Conservation (phyloP, 202 grass and related monocot species). For the Bolboschoenoplectus hybrid region DNA sequence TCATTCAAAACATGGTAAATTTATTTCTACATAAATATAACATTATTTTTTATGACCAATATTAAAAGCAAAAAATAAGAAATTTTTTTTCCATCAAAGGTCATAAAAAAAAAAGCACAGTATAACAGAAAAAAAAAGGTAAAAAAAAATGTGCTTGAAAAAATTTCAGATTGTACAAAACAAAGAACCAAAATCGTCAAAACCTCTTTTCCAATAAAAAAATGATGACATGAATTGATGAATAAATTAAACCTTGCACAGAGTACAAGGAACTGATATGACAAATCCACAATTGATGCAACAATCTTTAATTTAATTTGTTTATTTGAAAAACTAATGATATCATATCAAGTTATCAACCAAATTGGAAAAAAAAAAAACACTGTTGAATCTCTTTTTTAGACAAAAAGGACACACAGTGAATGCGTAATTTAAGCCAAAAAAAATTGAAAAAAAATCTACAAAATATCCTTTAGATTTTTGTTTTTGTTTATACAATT, state of each 20-base stretch:
- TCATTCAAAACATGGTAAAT: neutral
- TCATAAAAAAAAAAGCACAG: neutral
- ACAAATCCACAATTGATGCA: constrained; percentile 13
- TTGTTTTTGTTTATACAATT: neutral
- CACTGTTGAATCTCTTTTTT: neutral
- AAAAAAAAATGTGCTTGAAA: neutral
- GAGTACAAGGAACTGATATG: constrained; percentile 5
- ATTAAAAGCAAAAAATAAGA: neutral
- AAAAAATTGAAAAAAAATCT: neutral
- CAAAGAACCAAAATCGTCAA: neutral
- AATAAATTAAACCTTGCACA: neutral
- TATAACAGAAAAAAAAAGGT: neutral
- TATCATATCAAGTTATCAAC: neutral
- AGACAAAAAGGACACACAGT: neutral
- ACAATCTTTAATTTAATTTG: constrained; percentile 9
- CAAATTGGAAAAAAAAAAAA: neutral
- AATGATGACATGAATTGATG: constrained; percentile 22
- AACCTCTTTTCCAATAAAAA: constrained; percentile 8
- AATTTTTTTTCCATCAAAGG: neutral
- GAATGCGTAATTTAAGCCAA: too few relatives aligned
- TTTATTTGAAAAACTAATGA: neutral
- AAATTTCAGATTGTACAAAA: neutral
- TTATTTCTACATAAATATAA: neutral
- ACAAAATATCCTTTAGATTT: neutral
- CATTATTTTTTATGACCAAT: neutral